Evolutionary conservation across 2,329 filamentous ascomycete species (phyloP), one percentile per base, ranked within the genome.

Genomic region (Colletotrichum chrysophilum): DNA sequence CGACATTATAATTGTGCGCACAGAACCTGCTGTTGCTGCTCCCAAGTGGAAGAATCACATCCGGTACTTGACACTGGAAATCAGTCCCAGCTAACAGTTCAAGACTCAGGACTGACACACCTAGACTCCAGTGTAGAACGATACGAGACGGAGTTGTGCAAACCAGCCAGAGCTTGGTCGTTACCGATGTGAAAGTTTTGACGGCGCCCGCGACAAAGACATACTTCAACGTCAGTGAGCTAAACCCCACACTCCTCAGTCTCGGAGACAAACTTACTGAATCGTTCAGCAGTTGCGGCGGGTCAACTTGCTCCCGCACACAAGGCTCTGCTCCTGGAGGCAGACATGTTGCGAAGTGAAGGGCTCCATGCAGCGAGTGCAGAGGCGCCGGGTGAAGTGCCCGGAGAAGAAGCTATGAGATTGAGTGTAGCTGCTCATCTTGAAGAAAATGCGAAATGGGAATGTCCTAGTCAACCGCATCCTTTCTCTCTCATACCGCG

Each of bases 271-370:
- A 55, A 66, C 24, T 30, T 24, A 24, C 56, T 66, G 7, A 62
- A 43, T 43, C 26, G 36, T 14, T 13, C 67, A 52, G 18, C 21
- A 38, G 2, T 36, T 7, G 7, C 62, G 69, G 6, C 58, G 38
- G 3, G 34, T 60, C 28, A 52, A n/a, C 7, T 36, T 71, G 30
- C 21, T 32, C 3, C 58, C 32, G 58, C 32, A 56, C 16, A 71
- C 5, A n/a, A 62, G 58, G 12, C 30, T 56, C 52, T 74, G 74
- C 30, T 66, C 32, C 12, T 69, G 68, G 34, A 71, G 61, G 43
- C 76, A 78, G 64, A 70, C 64, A 32, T 78, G 76, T 34, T 78
- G 76, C n/a, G 61, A 75, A 24, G 67, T 74, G 60, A 75, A 78
- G 9, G 76, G 76, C 68, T 78, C 76, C 64, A 78, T 60, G 36